Percentiles rank a stretch among this genome's conserved stretches.
These are phyloP conservation scores for Datisca glomerata DNA, from an alignment of 306 rosid species.

Conservation along the genomic window DNA sequence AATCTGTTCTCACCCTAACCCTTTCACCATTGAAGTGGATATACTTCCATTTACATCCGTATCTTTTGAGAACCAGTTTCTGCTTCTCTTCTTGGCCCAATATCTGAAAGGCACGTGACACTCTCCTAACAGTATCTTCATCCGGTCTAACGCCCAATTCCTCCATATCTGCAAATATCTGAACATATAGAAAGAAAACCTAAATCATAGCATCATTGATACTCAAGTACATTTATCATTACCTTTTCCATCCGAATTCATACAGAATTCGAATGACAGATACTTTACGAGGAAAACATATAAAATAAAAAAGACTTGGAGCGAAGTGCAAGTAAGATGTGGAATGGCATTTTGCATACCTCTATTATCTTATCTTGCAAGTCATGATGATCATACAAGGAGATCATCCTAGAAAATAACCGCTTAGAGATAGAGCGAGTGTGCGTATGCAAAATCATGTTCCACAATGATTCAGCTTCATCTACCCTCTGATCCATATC, in stretches of 20 bases:
- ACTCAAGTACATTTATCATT: neutral
- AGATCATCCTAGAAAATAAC: slow-evolving; percentile 78
- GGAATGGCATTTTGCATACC: slow-evolving; percentile 22
- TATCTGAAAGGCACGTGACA: slow-evolving; percentile 41
- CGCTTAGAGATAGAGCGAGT: slow-evolving; percentile 65
- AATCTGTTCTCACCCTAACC: slow-evolving; percentile 49
- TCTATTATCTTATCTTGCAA: slow-evolving; percentile 53
- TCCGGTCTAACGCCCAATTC: slow-evolving; percentile 71
- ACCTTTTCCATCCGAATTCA: neutral
- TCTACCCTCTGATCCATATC: slow-evolving; percentile 73
- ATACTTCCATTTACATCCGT: slow-evolving; percentile 73
- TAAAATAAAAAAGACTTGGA: neutral
- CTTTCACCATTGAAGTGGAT: slow-evolving; percentile 75
- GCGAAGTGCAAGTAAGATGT: slow-evolving; percentile 2
- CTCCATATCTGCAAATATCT: slow-evolving; percentile 93
- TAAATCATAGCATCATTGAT: slow-evolving; percentile 1
- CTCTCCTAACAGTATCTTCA: slow-evolving; percentile 72
- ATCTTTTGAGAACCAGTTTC: slow-evolving; percentile 41
- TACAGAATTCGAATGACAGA: neutral
- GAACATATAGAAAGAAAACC: slow-evolving; percentile 11
- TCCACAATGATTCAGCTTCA: slow-evolving; percentile 95
- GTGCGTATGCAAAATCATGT: slow-evolving; percentile 70
- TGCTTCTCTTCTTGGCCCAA: slow-evolving; percentile 61
- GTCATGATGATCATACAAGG: slow-evolving; percentile 68
- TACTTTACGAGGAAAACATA: slow-evolving; percentile 1